Evolutionary conservation across 1,284 basidiomycete genomes (phyloP).

Genomic region (Moniliella sp.): DNA sequence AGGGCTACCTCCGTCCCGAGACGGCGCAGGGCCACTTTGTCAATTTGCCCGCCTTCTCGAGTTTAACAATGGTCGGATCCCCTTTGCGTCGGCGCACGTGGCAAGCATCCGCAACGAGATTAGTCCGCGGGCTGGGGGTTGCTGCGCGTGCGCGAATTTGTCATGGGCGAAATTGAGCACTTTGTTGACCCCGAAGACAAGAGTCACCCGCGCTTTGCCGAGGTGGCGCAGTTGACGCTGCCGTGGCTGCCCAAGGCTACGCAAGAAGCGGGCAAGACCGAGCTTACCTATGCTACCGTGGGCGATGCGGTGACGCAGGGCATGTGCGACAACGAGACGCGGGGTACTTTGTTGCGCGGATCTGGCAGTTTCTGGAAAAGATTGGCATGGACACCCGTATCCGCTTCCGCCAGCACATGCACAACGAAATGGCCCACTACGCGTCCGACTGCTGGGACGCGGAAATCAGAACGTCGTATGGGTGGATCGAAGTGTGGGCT

Average conservation of each 20-base stretch:
- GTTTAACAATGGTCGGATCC: constrained; percentile 87
- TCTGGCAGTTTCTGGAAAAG: constrained; percentile 64
- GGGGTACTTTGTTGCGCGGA: constrained; percentile 92
- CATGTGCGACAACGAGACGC: constrained; percentile 82
- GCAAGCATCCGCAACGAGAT: constrained; percentile 97
- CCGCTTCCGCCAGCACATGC: constrained; percentile 90
- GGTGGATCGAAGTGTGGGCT: constrained; percentile 99
- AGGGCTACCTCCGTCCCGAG: constrained; percentile 87
- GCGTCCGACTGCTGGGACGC: constrained; percentile 98
- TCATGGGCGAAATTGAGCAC: constrained; percentile 99
- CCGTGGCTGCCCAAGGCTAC: constrained; percentile 60
- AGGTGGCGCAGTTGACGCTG: constrained; percentile 55
- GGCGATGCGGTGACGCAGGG: constrained; percentile 67
- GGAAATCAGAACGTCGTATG: constrained; percentile 78
- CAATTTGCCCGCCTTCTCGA: constrained; percentile 92
- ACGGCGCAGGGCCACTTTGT: constrained; percentile 94
- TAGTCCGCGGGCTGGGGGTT: constrained; percentile 81
- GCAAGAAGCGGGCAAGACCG: constrained; percentile 57
- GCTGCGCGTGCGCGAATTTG: constrained; percentile 90
- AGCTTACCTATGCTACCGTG: constrained; percentile 49
- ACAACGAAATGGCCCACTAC: constrained; percentile 95
- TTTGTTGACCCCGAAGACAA: constrained; percentile 90
- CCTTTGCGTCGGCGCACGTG: constrained; percentile 91
- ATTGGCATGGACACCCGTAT: constrained; percentile 71
- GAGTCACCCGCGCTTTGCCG: constrained; percentile 59